Percentiles rank a stretch among this genome's conserved stretches.
phyloP scores from a whole-genome alignment of 2,329 filamentous ascomycete genomes.

The Alternaria atra region DNA sequence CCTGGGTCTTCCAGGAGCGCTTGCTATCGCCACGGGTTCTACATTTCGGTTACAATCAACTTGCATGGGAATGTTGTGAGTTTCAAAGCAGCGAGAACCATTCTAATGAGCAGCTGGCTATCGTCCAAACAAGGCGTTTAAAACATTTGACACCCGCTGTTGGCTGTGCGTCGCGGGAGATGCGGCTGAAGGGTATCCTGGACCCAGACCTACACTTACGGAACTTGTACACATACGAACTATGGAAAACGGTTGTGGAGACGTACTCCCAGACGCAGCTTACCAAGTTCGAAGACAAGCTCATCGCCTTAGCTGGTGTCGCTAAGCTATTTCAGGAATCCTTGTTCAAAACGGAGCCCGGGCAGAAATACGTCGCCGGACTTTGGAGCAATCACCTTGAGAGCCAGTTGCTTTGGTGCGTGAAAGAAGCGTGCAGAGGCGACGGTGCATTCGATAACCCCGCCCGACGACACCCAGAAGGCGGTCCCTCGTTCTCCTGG shows the following conservation, averaged over 20 bases:
- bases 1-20: constrained; percentile 37
- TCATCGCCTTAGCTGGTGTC: constrained; percentile 29
- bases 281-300: constrained; percentile 19
- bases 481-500: constrained; percentile 35
- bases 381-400: constrained; percentile 25
- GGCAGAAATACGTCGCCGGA: constrained; percentile 23
- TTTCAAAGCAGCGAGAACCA: constrained; percentile 17
- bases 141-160: constrained; percentile 9
- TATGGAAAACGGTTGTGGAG: constrained; percentile 31
- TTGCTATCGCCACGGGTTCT: constrained; percentile 31
- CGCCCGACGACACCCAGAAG: background rate
- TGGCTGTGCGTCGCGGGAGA: constrained; percentile 3
- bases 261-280: constrained; percentile 21
- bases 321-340: constrained; percentile 14
- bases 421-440: constrained; percentile 3
- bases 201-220: constrained; percentile 11
- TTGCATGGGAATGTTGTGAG: constrained; percentile 34
- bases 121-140: constrained; percentile 5
- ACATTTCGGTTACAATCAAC: constrained; percentile 30
- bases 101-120: background rate
- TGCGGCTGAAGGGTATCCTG: background rate
- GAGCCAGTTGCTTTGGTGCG: constrained; percentile 30
- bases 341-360: background rate
- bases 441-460: constrained; percentile 10
- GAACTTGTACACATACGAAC: constrained; percentile 12